Base-by-base conservation (phyloP, 192 early-diverging fungal species). In the Backusella westeae region DNA sequence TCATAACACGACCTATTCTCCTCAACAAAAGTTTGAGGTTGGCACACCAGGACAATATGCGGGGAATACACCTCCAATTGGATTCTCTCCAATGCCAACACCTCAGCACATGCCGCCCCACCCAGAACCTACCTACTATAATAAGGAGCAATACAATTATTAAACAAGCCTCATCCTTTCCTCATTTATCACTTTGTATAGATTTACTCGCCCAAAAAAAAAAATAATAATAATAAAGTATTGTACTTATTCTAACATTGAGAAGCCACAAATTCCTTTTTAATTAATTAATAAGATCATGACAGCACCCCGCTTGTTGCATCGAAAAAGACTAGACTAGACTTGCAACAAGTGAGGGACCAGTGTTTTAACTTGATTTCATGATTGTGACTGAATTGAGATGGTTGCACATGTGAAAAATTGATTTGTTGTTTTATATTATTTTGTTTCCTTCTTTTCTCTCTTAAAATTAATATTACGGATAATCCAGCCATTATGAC, bases 71-170 rank as follows among this genome's bases (percentile, higher is more conserved):
- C 46, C 72, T 12, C 70, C 70, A 15, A 44, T 71, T 44, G 42
- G 23, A 26, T 71, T 46, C 39, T 34, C 75, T 26, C 36, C 75
- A 53, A 76, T 76, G 68, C 69, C 75, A 4, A 67, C 70, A 23
- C 75, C 74, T 6, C 59, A 67, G 23, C 74, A 44, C 34, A 52
- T 77, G 73, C 70, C 79, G 85, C 79, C 81, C 86, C 76, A 71
- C 9, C 70, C 70, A 19, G 70, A 71, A 5, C 70, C 70, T 17
- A 49, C 70, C 12, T 71, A 49, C 29, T 71, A 71, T 34, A 71
- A 44, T 29, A 32, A 71, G 56, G 56, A 63, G 3, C 56, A 63
- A 29, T 15, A 63, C 6, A 63, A 63, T 10, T 14, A 63, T 29
- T 63, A 29, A 63, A 63, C 26, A 63, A 63, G 56, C 56, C 56